Percentiles rank a stretch among this genome's conserved stretches.
phyloP scores from a whole-genome alignment of 140 eudicot species.

The Senecio squalidus region DNA sequence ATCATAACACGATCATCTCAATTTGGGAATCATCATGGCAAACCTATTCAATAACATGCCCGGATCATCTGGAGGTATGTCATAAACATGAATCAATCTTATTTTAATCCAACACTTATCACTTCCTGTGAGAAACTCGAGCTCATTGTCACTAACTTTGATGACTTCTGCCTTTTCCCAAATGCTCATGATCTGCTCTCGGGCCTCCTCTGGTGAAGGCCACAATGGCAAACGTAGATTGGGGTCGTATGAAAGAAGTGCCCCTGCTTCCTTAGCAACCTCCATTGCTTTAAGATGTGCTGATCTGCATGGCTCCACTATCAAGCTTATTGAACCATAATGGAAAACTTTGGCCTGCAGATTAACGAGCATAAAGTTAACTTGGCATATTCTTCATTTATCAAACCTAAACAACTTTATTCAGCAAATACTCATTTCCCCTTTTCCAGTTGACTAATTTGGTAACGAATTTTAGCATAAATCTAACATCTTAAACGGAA shows the following conservation, averaged over 20 bases:
- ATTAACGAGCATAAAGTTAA: background rate
- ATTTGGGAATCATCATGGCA: too few relatives aligned
- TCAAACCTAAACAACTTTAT: too few relatives aligned
- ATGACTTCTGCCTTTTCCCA: conserved; percentile 92
- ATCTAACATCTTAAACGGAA: too few relatives aligned
- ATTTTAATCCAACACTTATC: too few relatives aligned
- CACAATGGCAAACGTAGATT: conserved; percentile 85
- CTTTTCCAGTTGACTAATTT: background rate
- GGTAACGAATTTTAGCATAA: too few relatives aligned
- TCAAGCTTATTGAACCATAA: conserved; percentile 92
- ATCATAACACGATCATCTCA: too few relatives aligned
- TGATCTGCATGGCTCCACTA: conserved; percentile 96
- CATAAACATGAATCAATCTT: too few relatives aligned
- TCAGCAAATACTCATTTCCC: too few relatives aligned
- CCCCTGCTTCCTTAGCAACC: conserved; percentile 82
- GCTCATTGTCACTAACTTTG: conserved; percentile 84
- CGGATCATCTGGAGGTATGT: too few relatives aligned
- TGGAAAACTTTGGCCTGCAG: conserved; percentile 82
- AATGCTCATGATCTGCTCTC: conserved; percentile 79
- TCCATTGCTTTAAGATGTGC: conserved; percentile 93
- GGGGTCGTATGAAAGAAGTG: conserved; percentile 88
- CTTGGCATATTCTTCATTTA: background rate
- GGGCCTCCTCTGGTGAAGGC: conserved; percentile 82
- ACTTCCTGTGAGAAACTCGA: conserved; percentile 79
- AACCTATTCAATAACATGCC: too few relatives aligned